Conservation (phyloP, 306 rosid species). For the Luffa aegyptiaca region DNA sequence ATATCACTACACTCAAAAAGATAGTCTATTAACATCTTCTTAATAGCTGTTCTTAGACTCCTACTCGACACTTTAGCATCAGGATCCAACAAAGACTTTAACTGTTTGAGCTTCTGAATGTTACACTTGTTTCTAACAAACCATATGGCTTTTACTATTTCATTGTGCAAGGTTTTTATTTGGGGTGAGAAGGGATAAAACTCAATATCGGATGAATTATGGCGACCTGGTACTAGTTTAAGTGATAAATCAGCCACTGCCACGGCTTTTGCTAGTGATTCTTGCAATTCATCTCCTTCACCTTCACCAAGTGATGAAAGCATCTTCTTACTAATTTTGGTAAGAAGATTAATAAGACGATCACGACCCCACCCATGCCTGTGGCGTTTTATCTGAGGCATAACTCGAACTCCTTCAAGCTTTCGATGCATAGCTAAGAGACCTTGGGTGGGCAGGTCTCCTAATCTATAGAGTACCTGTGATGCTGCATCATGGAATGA, state of each 20-base stretch:
- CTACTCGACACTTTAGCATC: conserved; percentile 33
- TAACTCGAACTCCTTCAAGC: conserved; percentile 32
- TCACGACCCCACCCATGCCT: conserved; percentile 38
- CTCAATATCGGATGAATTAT: conserved; percentile 25
- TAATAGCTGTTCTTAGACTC: conserved; percentile 34
- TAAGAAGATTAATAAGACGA: conserved; percentile 28
- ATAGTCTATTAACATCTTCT: conserved; percentile 43
- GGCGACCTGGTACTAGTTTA: conserved; percentile 38
- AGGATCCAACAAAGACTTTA: conserved; percentile 52
- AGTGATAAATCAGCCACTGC: conserved; percentile 57
- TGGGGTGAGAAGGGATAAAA: conserved; percentile 51
- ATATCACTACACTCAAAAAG: conserved; percentile 63
- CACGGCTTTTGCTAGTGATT: conserved; percentile 73
- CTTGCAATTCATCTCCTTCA: conserved; percentile 38
- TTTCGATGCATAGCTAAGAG: conserved; percentile 59
- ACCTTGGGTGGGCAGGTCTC: conserved; percentile 34
- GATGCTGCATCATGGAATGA: conserved; percentile 23
- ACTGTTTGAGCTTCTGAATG: conserved; percentile 30
- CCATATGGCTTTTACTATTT: conserved; percentile 62
- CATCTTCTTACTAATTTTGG: conserved; percentile 28
- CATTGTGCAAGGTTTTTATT: conserved; percentile 50
- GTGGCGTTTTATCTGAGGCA: conserved; percentile 38
- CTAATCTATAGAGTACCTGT: conserved; percentile 35
- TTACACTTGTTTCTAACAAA: conserved; percentile 25
- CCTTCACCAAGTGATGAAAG: conserved; percentile 37